Conservation (phyloP, 2,329 filamentous ascomycete species). For the Dothideomycetidae sp. region DNA sequence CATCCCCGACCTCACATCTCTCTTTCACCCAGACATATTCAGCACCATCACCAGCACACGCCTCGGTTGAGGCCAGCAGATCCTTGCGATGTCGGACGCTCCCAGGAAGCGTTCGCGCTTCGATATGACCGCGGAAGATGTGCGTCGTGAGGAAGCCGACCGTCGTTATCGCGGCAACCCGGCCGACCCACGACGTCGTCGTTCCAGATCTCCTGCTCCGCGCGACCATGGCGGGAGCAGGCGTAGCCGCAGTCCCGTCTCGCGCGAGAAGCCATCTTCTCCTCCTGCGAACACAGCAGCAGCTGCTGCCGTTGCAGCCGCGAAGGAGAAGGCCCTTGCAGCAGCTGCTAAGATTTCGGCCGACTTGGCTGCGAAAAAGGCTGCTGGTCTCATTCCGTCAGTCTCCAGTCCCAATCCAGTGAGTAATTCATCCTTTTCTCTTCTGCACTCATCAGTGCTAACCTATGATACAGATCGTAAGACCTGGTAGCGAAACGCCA, state of each 20-base stretch:
- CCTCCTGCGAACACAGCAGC: constrained; percentile 42
- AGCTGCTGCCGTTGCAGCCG: constrained; percentile 30
- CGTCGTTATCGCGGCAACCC: constrained; percentile 33
- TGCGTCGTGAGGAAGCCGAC: constrained; percentile 63
- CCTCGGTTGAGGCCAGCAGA: too few relatives aligned
- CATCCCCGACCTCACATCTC: too few relatives aligned
- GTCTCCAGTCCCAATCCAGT: constrained; percentile 21
- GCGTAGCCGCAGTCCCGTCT: constrained; percentile 70
- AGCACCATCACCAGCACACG: too few relatives aligned
- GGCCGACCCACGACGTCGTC: constrained; percentile 19
- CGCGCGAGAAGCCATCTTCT: constrained; percentile 37
- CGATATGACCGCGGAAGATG: constrained; percentile 70
- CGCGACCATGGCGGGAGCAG: constrained; percentile 48
- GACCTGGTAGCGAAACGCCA: neutral
- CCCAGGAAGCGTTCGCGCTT: constrained; percentile 86
- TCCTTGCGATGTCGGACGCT: constrained; percentile 76
- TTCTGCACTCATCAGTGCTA: neutral
- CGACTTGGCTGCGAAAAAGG: constrained; percentile 50
- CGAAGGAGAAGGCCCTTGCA: constrained; percentile 61
- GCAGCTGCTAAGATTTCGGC: constrained; percentile 44
- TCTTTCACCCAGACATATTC: too few relatives aligned
- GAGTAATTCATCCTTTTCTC: constrained; percentile 50
- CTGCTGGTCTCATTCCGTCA: constrained; percentile 19
- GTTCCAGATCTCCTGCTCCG: constrained; percentile 68
- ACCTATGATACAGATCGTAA: constrained; percentile 1